Percentiles rank a stretch among this genome's conserved stretches.
These are phyloP conservation scores for Aspergillus carbonarius DNA, from an alignment of 2,329 filamentous ascomycete genomes.

Conservation along the genomic window DNA sequence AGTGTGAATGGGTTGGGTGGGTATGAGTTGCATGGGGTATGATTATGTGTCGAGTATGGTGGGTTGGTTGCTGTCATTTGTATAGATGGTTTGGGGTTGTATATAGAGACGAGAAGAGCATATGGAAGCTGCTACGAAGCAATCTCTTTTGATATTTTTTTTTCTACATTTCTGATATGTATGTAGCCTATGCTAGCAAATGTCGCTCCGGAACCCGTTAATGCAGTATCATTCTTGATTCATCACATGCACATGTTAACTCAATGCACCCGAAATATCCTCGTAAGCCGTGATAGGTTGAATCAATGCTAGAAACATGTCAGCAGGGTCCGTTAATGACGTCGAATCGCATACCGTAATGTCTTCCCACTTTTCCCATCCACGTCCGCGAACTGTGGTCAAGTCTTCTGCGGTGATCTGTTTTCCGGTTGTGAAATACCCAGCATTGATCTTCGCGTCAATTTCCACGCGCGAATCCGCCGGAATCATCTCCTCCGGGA, in stretches of 20 bases:
- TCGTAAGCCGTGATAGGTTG: neutral
- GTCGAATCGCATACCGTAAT: slow-evolving; percentile 31
- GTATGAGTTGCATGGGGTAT: too few relatives aligned
- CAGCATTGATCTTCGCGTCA: slow-evolving; percentile 95
- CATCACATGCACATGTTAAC: neutral
- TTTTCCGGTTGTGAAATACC: slow-evolving; percentile 82
- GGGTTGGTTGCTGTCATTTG: neutral
- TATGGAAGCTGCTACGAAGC: too few relatives aligned
- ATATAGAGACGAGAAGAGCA: neutral
- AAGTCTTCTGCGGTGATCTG: slow-evolving; percentile 86
- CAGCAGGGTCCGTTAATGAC: neutral
- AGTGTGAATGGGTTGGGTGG: too few relatives aligned
- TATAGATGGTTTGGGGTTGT: neutral
- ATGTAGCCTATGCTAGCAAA: neutral
- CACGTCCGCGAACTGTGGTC: slow-evolving; percentile 78
- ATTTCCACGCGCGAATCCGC: slow-evolving; percentile 97
- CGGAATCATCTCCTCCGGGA: slow-evolving; percentile 91
- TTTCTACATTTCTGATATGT: neutral
- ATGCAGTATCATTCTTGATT: neutral
- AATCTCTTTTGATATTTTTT: neutral
- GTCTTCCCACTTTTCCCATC: slow-evolving; percentile 74
- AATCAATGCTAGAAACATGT: neutral
- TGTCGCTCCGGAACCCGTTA: neutral
- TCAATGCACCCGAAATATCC: neutral
- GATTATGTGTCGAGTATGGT: too few relatives aligned